Base-by-base conservation (phyloP, 1,284 basidiomycete genomes). In the Puccinia triticina region DNA sequence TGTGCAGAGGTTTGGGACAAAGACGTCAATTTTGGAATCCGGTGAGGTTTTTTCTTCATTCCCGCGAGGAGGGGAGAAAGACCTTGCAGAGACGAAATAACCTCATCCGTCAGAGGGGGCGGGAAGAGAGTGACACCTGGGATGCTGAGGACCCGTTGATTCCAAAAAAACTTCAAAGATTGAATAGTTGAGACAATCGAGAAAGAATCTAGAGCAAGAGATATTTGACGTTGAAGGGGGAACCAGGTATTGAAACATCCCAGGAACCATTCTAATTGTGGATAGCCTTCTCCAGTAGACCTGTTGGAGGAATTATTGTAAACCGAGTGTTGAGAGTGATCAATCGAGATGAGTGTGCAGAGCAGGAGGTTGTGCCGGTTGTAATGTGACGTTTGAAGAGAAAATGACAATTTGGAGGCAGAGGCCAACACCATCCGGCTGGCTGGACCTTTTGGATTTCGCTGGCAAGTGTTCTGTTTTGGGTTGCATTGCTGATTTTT, bases 241-340 rank as follows among this genome's bases (percentile, higher is more conserved):
- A 74, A 55, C 72, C 72, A 74, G 55, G 48, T 53, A 74, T 59
- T 29, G 37, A 74, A 74, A 46, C 72, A 74, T 55, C 72, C 72
- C 3, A 74, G 11, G 21, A 74, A 74, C 72, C 72, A 74, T 55
- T 74, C 72, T n/a, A 59, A 37, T 55, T 74, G 72, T 74, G 55
- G 48, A 16, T 53, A 59, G 37, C 37, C 50, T 34, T 74, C 55
- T 37, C 34, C 37, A 74, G 37, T 23, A 32, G 32, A 23, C 48
- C 10, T 34, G 55, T 74, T 74, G 48, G 50, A 34, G 18, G 46
- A 57, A 73, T 37, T 53, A 57, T 53, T 50, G 32, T 50, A 53
- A 23, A 73, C 29, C 0, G 71, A 50, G 32, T 55, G 55, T 29
- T 55, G 29, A 55, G 72, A 74, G 34, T 74, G 72, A 57, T 74